Evolutionary conservation across 73 alveolate species (phyloP), one percentile per base, ranked within the genome.

Genomic region (Paramecium primaurelia): DNA sequence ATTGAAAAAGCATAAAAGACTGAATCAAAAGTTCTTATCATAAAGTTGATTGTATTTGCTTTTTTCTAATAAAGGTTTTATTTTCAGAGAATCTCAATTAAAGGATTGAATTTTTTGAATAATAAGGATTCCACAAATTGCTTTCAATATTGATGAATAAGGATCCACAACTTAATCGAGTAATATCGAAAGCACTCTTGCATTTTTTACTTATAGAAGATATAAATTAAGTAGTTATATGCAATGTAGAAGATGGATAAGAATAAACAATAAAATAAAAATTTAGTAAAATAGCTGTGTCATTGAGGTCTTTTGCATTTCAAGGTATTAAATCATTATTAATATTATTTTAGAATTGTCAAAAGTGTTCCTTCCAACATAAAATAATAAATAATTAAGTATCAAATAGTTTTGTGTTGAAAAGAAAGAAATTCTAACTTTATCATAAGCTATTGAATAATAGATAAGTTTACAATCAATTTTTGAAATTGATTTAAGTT

Each of bases 81-180:
- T 80, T 80, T 47, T 80, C 91, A 14, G 91, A 80, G 71, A 80
- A 42, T 12, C 58, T 80, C 75, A 80, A 80, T 80, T 80, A 42
- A 20, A 80, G 73, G 38, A 25, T 80, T 80, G 91, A 80, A 49
- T 80, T 80, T 49, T 80, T 80, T 49, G 91, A 80, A 80, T 47
- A 80, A 80, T 80, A 80, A 80, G 91, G 91, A 49, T 80, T 80
- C 73, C 71, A 49, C 71, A 80, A 49, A 28, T 80, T 80, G 18
- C 75, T 80, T 5, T 49, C 71, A 42, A 80, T 80, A 0, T 44
- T 80, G 11, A 25, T 80, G 71, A 80, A 34, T 14, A 80, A 47
- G 30, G 91, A 80, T 49, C 91, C 91, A 2, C 26, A 80, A 80
- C 49, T 80, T 11, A 80, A 42, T 49, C 10, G 91, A 0, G 47